Evolutionary conservation across 768 basidiomycete genomes (phyloP).

Genomic region (Podaxis pistillaris): DNA sequence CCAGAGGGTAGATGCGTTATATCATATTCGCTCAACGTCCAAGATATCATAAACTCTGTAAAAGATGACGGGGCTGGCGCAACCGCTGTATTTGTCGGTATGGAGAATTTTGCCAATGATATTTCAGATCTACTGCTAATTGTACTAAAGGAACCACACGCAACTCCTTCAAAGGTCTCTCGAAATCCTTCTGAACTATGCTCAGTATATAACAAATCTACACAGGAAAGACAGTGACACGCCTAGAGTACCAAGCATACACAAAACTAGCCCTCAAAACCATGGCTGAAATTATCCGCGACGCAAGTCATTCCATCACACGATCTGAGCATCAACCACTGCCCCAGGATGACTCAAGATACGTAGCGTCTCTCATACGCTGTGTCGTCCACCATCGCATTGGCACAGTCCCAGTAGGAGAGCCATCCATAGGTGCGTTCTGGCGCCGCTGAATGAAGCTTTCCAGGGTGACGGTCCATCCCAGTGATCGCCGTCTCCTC

Average conservation of each 20-base stretch:
- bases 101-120: not conserved
- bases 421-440: constrained; percentile 65
- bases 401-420: constrained; percentile 73
- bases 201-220: not conserved
- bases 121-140: not conserved
- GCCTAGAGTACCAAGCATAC: constrained; percentile 82
- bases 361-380: constrained; percentile 42
- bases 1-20: constrained; percentile 53
- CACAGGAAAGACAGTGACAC: constrained; percentile 67
- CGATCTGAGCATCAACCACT: constrained; percentile 42
- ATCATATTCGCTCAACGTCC: constrained; percentile 60
- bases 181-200: not conserved
- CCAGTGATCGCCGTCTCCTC: constrained; percentile 79
- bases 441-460: not conserved
- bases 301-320: constrained; percentile 38
- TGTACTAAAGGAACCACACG: constrained; percentile 60
- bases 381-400: constrained; percentile 75
- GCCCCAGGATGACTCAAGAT: constrained; percentile 20
- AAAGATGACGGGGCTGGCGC: constrained; percentile 68
- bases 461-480: constrained; percentile 1
- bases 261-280: constrained; percentile 79
- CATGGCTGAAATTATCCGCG: constrained; percentile 56
- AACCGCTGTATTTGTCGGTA: constrained; percentile 73
- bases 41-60: constrained; percentile 60
- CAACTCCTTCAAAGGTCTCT: constrained; percentile 75